These are phyloP conservation scores for Lichtheimia ramosa DNA, from an alignment of 371 early-diverging fungal genomes.

Conservation along the genomic window DNA sequence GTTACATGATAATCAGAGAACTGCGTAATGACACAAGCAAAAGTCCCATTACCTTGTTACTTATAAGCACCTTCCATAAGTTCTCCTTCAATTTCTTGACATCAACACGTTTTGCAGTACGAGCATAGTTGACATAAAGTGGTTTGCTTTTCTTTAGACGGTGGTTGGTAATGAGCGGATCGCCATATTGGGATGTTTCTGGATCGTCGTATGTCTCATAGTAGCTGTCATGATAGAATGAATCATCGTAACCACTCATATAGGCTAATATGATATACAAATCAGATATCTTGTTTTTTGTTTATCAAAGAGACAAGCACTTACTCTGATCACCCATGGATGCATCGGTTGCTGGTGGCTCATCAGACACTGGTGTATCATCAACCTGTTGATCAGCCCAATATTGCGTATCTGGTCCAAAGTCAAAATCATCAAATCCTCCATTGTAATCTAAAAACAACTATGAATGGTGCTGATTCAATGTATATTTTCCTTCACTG, in stretches of 20 bases:
- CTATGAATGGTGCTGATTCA: not conserved
- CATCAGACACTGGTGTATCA: not conserved
- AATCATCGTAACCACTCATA: conserved; percentile 27
- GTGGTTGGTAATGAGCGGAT: conserved; percentile 40
- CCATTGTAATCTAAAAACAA: conserved; percentile 8
- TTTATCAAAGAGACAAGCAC: not conserved
- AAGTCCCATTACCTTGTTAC: conserved; percentile 4
- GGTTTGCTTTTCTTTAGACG: conserved; percentile 65
- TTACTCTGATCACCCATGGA: conserved; percentile 29
- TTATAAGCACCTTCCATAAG: conserved; percentile 74
- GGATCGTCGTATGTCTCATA: conserved; percentile 23
- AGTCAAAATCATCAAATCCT: conserved; percentile 18
- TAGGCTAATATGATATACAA: conserved; percentile 16
- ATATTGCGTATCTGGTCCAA: conserved; percentile 33
- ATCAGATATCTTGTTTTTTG: conserved; percentile 5
- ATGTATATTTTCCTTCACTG: not conserved
- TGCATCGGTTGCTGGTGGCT: conserved; percentile 6
- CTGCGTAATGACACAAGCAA: not conserved
- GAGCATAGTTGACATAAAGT: conserved; percentile 79
- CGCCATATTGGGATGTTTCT: conserved; percentile 32
- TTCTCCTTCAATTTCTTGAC: conserved; percentile 94
- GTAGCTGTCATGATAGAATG: conserved; percentile 29
- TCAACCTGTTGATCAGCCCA: conserved; percentile 37
- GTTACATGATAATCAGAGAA: not conserved
- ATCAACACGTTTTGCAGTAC: conserved; percentile 91